Evolutionary conservation across 345 rosid species (phyloP), one percentile per base, ranked within the genome.

Genomic region (Anastatica hierochuntica): DNA sequence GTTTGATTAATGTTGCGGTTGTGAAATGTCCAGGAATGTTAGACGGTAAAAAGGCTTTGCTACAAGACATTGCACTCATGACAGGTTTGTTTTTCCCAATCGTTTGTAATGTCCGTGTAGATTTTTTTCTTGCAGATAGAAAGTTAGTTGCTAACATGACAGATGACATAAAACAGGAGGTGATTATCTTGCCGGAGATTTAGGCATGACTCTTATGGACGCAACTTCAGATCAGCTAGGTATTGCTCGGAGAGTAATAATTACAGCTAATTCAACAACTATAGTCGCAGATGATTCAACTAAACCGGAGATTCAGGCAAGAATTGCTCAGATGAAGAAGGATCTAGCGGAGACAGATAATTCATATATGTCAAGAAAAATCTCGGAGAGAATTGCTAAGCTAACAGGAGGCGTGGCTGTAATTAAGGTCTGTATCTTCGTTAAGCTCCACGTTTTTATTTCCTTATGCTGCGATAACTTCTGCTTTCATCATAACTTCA

Each of bases 211-310:
- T 14, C 83, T 86, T 20, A 52, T 31, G 34, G 76, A 65, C 19
- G 76, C 73, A 63, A 90, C 95, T 64, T 84, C 94, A n/a, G 98
- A 90, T 77, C 92, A 90, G 75, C 89, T 90, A 41, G 98, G 96
- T 24, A 60, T 82, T 73, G 90, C 84, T 56, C 69, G 72, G 52
- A 86, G 71, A 80, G 72, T 90, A 42, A 80, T 71, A 14, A 39
- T 90, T 64, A 77, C 86, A 36, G 77, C 80, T 57, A 82, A 71
- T 47, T 86, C 96, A 65, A 86, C 96, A 17, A 79, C 85, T 49
- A 77, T 90, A 60, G 78, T 87, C 41, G 87, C 96, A 16, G 92
- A 84, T 64, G 77, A 85, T 60, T 77, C 89, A 36, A 84, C 83
- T 8, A 90, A 80, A 76, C 76, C 87, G n/a, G 98, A 90, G 77